Evolutionary conservation across 169 alveolate genomes (phyloP), one percentile per base, ranked within the genome.

Genomic region (Plasmodium gonderi): DNA sequence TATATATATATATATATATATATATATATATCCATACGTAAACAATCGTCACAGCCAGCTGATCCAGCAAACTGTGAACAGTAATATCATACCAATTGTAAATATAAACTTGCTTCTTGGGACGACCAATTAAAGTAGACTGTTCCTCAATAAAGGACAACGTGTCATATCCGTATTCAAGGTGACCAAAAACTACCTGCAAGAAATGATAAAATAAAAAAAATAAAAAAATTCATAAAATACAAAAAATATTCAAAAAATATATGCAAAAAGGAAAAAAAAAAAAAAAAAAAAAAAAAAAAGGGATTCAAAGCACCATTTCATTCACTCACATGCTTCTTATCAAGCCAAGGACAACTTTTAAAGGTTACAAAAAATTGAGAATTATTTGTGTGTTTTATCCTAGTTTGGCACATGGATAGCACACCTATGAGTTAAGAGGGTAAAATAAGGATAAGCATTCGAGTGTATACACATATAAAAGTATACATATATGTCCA

Each of bases 341-440:
- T 98, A 95, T 98, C 99, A 79, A 98, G 95, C 96, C 97, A 98
- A 12, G 99, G 98, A 69, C 99, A 96, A n/a, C 98, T 97, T 78
- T 92, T 97, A 87, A 98, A 96, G 11, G 99, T 98, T 12, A 98
- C 97, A 79, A 97, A 98, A 91, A 98, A 98, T 79, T 98, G 99
- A 76, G 98, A 97, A 90, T 96, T 95, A 92, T 97, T 98, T 64
- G 98, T 97, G 91, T 98, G 96, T 60, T 92, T 95, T 54, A 44
- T 76, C 44, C 96, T 91, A 7, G 97, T 91, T 76, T 96, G 96
- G 40, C 97, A 96, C 98, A 97, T 97, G 14, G 97, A 96, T 81
- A 97, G 80, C 45, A 97, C 94, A 11, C 98, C 98, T 95, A 79
- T 2, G 0, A 29, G 38, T 60, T 23, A n/a, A 12, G 8, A 1